These are phyloP conservation scores for Boletellus ananas DNA, from an alignment of 768 basidiomycete species.

Conservation along the genomic window DNA sequence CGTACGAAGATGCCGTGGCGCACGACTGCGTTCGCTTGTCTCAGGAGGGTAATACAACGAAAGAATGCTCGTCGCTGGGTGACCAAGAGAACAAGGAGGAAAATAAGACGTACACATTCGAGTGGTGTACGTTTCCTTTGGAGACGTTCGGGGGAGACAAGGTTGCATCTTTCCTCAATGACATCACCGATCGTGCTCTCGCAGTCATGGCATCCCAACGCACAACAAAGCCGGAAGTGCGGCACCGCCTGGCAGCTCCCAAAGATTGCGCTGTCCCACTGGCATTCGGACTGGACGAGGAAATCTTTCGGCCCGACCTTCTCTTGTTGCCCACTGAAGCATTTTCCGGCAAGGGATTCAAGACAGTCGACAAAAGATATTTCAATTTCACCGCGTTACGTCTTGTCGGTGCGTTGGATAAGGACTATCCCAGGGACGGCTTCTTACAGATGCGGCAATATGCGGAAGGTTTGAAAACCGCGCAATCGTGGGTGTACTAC, in stretches of 20 bases:
- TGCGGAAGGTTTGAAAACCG: background rate
- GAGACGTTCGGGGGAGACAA: constrained; percentile 3
- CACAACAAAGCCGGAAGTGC: background rate
- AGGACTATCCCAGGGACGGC: background rate
- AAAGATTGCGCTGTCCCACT: constrained; percentile 5
- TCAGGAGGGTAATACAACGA: background rate
- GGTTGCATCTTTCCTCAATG: constrained; percentile 8
- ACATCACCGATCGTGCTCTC: constrained; percentile 7
- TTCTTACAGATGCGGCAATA: constrained; percentile 6
- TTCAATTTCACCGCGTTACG: constrained; percentile 7
- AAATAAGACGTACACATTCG: constrained; percentile 2
- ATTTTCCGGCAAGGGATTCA: background rate
- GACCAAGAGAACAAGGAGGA: background rate
- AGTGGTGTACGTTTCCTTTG: background rate
- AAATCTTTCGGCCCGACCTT: constrained; percentile 5
- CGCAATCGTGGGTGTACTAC: constrained; percentile 11
- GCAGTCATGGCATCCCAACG: background rate
- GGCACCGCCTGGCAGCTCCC: constrained; percentile 7
- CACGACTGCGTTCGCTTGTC: background rate
- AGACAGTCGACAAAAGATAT: constrained; percentile 2
- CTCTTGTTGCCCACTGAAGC: constrained; percentile 13
- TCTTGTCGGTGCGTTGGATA: constrained; percentile 9
- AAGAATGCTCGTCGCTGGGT: background rate
- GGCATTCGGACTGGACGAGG: constrained; percentile 4
- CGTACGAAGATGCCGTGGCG: constrained; percentile 1